These are phyloP conservation scores for Globisporangium rhizosaccharum DNA, from an alignment of 352 stramenopile genomes.

Conservation along the genomic window DNA sequence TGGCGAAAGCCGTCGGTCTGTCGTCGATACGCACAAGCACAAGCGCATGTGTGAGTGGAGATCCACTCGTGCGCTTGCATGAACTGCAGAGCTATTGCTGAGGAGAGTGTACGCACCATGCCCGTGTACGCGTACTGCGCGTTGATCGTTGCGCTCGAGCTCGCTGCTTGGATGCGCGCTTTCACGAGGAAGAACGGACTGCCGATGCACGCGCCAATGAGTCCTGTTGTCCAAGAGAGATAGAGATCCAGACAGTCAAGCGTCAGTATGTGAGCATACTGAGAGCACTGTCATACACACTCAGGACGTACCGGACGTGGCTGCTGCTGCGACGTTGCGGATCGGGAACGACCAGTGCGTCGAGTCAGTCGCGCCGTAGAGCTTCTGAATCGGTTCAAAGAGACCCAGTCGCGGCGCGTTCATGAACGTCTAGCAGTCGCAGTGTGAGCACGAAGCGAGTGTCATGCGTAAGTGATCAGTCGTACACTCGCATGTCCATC, in stretches of 20 bases:
- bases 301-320: constrained; percentile 45
- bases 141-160: constrained; percentile 68
- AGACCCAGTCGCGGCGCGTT: constrained; percentile 73
- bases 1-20: constrained; percentile 79
- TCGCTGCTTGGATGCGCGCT: constrained; percentile 76
- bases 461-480: neutral
- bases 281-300: neutral
- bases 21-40: constrained; percentile 2
- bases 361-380: constrained; percentile 78
- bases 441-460: neutral
- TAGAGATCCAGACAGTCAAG: constrained; percentile 1
- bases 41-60: neutral
- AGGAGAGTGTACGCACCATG: constrained; percentile 42
- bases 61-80: too few species aligned
- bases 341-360: constrained; percentile 66
- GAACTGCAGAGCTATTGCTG: neutral
- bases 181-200: constrained; percentile 87
- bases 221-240: constrained; percentile 21
- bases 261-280: neutral
- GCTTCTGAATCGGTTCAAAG: constrained; percentile 73
- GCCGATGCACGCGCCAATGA: constrained; percentile 71
- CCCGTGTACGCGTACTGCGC: constrained; percentile 78
- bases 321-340: constrained; percentile 67
- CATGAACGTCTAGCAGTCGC: constrained; percentile 44
- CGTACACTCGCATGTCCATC: neutral